Conservation (phyloP, 2,329 filamentous ascomycete species). For the Myriosclerotinia scirpicola region DNA sequence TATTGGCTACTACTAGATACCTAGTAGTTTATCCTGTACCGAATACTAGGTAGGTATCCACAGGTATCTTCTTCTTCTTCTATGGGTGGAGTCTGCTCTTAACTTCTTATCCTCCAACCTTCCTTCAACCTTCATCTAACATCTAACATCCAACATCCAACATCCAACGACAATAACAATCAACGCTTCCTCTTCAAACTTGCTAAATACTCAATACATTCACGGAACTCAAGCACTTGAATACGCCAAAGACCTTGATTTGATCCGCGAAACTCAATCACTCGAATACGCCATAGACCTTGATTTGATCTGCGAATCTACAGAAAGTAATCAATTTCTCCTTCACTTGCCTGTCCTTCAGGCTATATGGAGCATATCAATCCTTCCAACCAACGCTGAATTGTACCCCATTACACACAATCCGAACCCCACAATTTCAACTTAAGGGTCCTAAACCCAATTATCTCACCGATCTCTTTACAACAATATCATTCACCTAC, state of each 20-base stretch:
- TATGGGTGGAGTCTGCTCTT: too few species aligned
- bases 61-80: too few species aligned
- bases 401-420: not conserved
- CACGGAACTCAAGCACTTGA: not conserved
- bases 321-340: not conserved
- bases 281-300: not conserved
- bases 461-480: not conserved
- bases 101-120: too few species aligned
- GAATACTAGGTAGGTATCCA: not conserved
- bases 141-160: not conserved
- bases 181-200: not conserved
- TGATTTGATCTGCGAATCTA: not conserved
- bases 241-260: not conserved
- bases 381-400: slow-evolving; percentile 3
- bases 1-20: too few species aligned
- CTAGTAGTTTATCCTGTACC: not conserved
- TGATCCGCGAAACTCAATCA: not conserved
- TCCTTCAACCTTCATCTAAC: not conserved
- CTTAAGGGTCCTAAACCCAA: not conserved
- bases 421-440: not conserved
- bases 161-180: not conserved
- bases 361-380: slow-evolving; percentile 1
- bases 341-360: not conserved
- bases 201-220: not conserved
- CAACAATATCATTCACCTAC: not conserved